A percentile compares a stretch with the other conserved stretches of the same genome.
Evolutionary conservation across 306 rosid genomes (phyloP).

Genomic region (Trifolium repens): DNA sequence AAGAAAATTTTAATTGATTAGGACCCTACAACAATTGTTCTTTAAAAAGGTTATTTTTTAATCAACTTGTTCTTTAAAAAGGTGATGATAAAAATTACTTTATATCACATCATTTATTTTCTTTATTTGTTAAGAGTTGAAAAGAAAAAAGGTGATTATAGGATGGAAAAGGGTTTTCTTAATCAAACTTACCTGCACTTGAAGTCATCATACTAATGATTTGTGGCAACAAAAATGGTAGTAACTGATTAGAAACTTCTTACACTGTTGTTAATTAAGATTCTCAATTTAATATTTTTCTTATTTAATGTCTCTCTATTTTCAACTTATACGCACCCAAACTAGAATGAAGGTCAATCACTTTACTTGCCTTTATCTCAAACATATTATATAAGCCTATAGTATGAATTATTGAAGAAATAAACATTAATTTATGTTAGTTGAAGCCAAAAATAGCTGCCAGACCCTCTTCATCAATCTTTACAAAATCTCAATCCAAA

Average conservation of each 20-base stretch:
- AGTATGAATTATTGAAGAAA: background rate
- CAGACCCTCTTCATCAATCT: background rate
- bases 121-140: conserved; percentile 31
- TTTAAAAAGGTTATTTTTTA: background rate
- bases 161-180: conserved; percentile 14
- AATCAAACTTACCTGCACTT: conserved; percentile 48
- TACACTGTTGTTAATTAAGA: conserved; percentile 12
- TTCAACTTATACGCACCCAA: too few species aligned
- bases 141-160: conserved; percentile 32
- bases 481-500: background rate
- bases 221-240: conserved; percentile 24
- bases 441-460: background rate
- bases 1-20: conserved; percentile 33
- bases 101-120: conserved; percentile 34
- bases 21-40: conserved; percentile 28
- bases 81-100: conserved; percentile 40
- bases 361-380: background rate
- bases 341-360: too few species aligned
- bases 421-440: background rate
- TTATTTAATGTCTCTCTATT: too few species aligned
- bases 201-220: conserved; percentile 47
- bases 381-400: background rate
- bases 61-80: conserved; percentile 6
- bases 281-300: background rate
- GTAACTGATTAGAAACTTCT: conserved; percentile 31